Conservation (phyloP, 371 early-diverging fungal genomes). For the Mucor sp. region DNA sequence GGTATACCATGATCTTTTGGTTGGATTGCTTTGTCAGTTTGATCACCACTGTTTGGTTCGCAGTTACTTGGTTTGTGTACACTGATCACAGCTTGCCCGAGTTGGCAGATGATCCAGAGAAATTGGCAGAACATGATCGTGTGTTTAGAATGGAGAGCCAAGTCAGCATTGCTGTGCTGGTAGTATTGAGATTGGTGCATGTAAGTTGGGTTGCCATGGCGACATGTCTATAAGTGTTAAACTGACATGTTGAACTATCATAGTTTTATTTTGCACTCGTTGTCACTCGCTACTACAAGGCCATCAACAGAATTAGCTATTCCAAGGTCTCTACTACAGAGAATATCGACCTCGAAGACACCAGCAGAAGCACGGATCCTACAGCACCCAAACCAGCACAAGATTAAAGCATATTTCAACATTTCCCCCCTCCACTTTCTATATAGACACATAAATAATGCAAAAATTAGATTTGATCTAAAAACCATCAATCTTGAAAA, state of each 20-base stretch:
- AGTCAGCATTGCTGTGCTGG: slow-evolving; percentile 45
- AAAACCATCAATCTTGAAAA: background rate
- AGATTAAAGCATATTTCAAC: slow-evolving; percentile 4
- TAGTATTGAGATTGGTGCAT: slow-evolving; percentile 38
- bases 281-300: slow-evolving; percentile 38
- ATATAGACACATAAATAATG: background rate
- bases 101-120: slow-evolving; percentile 31
- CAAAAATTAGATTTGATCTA: background rate
- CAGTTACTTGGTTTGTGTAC: slow-evolving; percentile 44
- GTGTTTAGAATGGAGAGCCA: slow-evolving; percentile 39
- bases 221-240: background rate
- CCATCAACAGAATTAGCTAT: slow-evolving; percentile 28
- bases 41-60: slow-evolving; percentile 37
- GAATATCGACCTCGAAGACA: slow-evolving; percentile 17
- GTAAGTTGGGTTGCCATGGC: slow-evolving; percentile 22
- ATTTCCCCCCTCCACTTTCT: no score
- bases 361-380: background rate
- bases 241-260: background rate
- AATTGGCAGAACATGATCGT: slow-evolving; percentile 28
- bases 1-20: slow-evolving; percentile 50
- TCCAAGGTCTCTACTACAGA: slow-evolving; percentile 25
- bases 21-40: slow-evolving; percentile 42
- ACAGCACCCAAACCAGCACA: slow-evolving; percentile 12
- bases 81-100: slow-evolving; percentile 49
- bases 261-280: slow-evolving; percentile 51